Base-by-base conservation (phyloP, 306 rosid species). In the Luffa aegyptiaca region DNA sequence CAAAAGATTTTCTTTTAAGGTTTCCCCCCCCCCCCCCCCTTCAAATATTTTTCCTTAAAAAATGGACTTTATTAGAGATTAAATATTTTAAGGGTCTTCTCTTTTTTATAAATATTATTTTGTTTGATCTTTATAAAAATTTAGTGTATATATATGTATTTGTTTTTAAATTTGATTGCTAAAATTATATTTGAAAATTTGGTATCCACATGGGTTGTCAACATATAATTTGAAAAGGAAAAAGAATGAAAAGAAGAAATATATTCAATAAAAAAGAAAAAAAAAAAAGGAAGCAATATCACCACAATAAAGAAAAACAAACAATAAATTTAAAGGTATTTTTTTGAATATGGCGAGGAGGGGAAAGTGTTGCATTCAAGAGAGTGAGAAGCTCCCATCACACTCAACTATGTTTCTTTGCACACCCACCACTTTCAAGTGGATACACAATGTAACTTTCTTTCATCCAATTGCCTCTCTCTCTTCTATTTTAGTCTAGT, bases 361-460 rank as follows among this genome's bases (percentile, higher is more conserved):
- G 57, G 57, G 77, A 72, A 45, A 72, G 39, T 48, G 58, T 72
- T 48, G 41, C 77, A 72, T 73, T 73, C 77, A 73, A 73, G 44
- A 5, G 36, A 73, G 77, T 73, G 57, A 71, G 76, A 71, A 71
- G 76, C 57, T 46, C 39, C 56, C 17, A 20, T 71, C 76, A 71
- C 76, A 44, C 56, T 71, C 57, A 63, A 26, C 56, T 12, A 26
- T 46, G 56, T 46, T 71, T 26, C 39, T 71, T 71, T 71, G 10
- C 56, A 20, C 76, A 71, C 76, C 76, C 56, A 70, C 76, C 76
- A 71, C 17, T 33, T 71, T 44, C 76, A 20, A 46, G 57, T 71
- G 41, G 76, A 45, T 39, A 21, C 8, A 21, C 44, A 63, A 2
- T 45, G 16, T 41, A 18, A 6, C 57, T 71, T 71, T 46, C 57